These are phyloP conservation scores for Suillus ampliporus DNA, from an alignment of 768 basidiomycete genomes.

Conservation along the genomic window DNA sequence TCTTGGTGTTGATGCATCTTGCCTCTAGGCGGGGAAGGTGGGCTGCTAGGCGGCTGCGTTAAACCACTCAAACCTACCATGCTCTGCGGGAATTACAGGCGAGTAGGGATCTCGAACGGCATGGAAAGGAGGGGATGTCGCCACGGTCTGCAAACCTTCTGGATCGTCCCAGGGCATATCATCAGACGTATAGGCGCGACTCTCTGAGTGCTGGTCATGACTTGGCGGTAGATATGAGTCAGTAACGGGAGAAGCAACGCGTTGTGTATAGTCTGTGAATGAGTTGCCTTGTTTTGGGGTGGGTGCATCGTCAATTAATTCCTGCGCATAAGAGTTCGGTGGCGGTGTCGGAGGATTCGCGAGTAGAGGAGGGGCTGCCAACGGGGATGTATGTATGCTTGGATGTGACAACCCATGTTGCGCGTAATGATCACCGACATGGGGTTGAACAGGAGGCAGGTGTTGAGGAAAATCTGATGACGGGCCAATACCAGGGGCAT, in stretches of 20 bases:
- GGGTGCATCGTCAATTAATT: conserved; percentile 4
- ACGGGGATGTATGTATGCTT: not conserved
- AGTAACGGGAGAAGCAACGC: not conserved
- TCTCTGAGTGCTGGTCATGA: conserved; percentile 11
- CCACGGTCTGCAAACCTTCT: conserved; percentile 13
- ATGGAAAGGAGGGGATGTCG: not conserved
- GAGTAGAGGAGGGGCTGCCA: conserved; percentile 1
- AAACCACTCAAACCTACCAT: not conserved
- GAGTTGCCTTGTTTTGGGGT: conserved; percentile 11
- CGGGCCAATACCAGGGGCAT: not conserved
- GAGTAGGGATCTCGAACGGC: not conserved
- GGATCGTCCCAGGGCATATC: conserved; percentile 23
- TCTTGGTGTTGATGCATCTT: conserved; percentile 14
- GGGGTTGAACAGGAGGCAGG: conserved; percentile 1
- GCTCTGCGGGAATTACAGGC: not conserved
- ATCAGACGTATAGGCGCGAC: conserved; percentile 16
- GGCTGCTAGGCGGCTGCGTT: not conserved
- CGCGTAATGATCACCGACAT: not conserved
- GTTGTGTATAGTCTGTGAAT: not conserved
- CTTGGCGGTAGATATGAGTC: not conserved
- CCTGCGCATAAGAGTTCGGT: not conserved
- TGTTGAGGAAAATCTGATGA: conserved; percentile 8
- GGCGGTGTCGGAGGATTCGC: conserved; percentile 8
- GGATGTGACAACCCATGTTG: not conserved
- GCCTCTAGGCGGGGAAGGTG: conserved; percentile 10